Evolutionary conservation across 805 yeast species (phyloP), one percentile per base, ranked within the genome.

Genomic region (Phaffomyces opuntiae): DNA sequence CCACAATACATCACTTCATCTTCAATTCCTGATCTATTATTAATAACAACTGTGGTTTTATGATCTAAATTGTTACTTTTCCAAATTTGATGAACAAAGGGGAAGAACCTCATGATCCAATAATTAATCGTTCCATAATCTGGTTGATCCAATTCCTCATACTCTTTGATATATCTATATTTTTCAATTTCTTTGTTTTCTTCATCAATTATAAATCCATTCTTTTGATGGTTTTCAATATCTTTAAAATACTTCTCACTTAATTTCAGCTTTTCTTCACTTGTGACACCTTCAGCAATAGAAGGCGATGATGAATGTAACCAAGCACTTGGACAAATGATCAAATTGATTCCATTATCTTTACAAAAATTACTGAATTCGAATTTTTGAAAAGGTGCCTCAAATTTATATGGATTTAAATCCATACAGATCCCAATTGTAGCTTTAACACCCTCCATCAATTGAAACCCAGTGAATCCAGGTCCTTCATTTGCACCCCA

Each of bases 341-440:
- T 69, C 46, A 90, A 63, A 32, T 76, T 70, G 0, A 78, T 76
- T 11, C 68, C 56, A 38, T 78, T 71, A 0, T 63, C 54, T 19
- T 67, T 58, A 48, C 85, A 79, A 43, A 70, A 69, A 27, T 64
- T 60, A 0, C 90, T 73, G 62, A 85, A 87, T 62, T 90, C 97
- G 59, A 75, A 87, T 25, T 69, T 72, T 34, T 73, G 69, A 64
- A 87, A 89, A 1, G 95, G 89, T 1, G 96, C 88, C 51, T 76
- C 69, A 61, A 90, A 90, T 59, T 85, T 73, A 61, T 86, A 84
- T 0, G 96, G 96, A 60, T 87, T 89, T 50, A 90, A 63, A 65
- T 90, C 98, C 97, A 90, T 90, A 61, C 98, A 90, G 7, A 90
- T 88, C 0, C 96, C 98, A 45, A 90, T 70, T 32, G 81, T 73